Percentiles rank a stretch among this genome's conserved stretches.
These are phyloP conservation scores for Corynespora cassiicola DNA, from an alignment of 2,329 filamentous ascomycete species.

Conservation along the genomic window DNA sequence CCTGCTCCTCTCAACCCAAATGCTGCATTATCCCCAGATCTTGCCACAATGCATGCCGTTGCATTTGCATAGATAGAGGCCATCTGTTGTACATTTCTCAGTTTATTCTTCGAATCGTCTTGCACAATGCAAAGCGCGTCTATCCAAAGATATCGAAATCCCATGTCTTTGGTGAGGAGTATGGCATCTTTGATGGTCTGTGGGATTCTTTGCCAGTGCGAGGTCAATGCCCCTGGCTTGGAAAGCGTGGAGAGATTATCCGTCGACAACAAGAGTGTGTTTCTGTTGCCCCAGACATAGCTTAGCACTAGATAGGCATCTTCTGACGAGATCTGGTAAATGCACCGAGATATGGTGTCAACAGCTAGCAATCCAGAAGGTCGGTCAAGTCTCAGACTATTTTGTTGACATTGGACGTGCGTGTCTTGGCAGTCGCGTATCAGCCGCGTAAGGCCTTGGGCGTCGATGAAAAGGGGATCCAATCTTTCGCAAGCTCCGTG, in stretches of 20 bases:
- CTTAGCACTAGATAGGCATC: constrained; percentile 7
- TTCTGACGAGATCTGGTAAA: too few species aligned
- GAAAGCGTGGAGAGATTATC: too few species aligned
- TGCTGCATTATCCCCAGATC: constrained; percentile 3
- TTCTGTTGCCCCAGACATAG: constrained; percentile 2
- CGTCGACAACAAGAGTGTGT: not conserved
- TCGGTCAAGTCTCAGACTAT: too few species aligned
- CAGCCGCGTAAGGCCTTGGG: too few species aligned
- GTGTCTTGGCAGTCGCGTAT: too few species aligned
- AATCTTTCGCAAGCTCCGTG: too few species aligned
- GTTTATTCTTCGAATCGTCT: constrained; percentile 4
- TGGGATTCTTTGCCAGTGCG: constrained; percentile 4
- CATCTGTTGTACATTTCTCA: constrained; percentile 6
- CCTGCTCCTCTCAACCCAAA: constrained; percentile 8
- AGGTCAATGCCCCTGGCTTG: too few species aligned
- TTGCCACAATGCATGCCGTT: constrained; percentile 10
- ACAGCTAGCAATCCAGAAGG: too few species aligned
- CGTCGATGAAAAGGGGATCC: too few species aligned
- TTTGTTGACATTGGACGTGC: too few species aligned
- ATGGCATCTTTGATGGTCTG: constrained; percentile 10
- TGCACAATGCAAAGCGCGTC: constrained; percentile 14
- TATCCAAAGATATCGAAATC: constrained; percentile 9
- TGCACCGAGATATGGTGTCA: too few species aligned
- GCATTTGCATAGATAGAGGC: constrained; percentile 13
- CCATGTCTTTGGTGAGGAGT: constrained; percentile 1